These are phyloP conservation scores for Striga asiatica DNA, from an alignment of 257 asterid species.

Conservation along the genomic window DNA sequence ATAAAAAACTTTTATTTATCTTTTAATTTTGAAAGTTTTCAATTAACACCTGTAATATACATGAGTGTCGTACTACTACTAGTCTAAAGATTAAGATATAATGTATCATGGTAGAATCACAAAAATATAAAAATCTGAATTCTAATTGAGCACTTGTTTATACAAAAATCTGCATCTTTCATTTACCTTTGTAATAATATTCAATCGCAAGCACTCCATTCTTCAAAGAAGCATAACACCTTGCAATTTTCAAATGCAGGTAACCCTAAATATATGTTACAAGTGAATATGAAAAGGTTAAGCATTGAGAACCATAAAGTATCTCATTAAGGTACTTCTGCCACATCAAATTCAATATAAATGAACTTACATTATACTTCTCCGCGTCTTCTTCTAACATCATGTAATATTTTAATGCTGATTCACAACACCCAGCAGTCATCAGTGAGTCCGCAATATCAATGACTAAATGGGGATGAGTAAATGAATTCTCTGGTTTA, in stretches of 20 bases:
- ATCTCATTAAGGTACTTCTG: not conserved
- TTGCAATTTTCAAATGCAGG: conserved; percentile 51
- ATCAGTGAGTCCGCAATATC: conserved; percentile 57
- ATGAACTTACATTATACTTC: conserved; percentile 30
- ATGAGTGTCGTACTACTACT: no score
- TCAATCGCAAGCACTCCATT: conserved; percentile 39
- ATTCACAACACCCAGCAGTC: conserved; percentile 40
- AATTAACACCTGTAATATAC: no score
- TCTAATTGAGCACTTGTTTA: not conserved
- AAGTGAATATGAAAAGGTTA: conserved; percentile 14
- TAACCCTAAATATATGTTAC: conserved; percentile 40
- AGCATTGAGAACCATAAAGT: not conserved
- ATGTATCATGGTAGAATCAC: not conserved
- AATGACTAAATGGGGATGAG: conserved; percentile 33
- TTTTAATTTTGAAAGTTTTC: no score
- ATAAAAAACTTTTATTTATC: no score
- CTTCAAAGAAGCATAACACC: conserved; percentile 43
- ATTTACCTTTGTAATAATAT: conserved; percentile 50
- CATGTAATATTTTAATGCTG: conserved; percentile 58
- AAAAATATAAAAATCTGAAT: not conserved
- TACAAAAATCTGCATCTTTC: not conserved
- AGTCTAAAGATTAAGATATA: no score
- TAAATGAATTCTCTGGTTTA: conserved; percentile 28
- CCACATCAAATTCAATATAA: not conserved
- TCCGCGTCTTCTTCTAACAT: conserved; percentile 38